Base-by-base conservation (phyloP, 768 basidiomycete genomes). In the Calocera cornea region DNA sequence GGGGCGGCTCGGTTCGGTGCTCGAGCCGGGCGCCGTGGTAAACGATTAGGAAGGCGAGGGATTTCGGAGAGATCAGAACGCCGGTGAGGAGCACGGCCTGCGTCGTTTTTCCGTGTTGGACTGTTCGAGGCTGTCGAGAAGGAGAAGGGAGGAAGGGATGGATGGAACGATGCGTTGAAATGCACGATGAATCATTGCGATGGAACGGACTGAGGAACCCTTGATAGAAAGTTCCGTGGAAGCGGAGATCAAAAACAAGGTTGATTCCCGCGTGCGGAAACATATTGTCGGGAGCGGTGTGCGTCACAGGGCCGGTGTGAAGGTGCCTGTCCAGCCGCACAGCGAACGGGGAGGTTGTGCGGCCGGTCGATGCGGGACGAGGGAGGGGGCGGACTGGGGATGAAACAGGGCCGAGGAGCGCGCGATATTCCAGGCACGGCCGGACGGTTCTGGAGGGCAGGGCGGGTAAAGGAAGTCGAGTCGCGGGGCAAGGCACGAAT, bases 171-270 rank as follows among this genome's bases (percentile, higher is more conserved):
- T 60, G 31, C 14, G 49, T 60, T 31, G 10, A 60, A 8, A 60
- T 60, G 54, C 19, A 47, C 19, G 44, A 60, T 60, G 54, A 33
- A 33, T 47, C 44, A 7, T 19, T 47, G 54, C 16, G 24, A 47
- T 47, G 44, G 44, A 47, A 47, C 7, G 44, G 31, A 16, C 24
- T 29, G 27, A 60, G 24, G 54, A 33, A 33, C 14, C 27, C 14
- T 60, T 60, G 54, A 60, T 60, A 33, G 54, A 60, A 60, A 60
- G 54, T 60, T 60, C 54, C 54, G 54, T 60, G 54, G 54, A 60
- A 60, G 54, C 54, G 54, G 54, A 33, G 54, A 33, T 33, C 54
- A 60, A 60, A 60, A 60, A 60, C 16, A 60, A 60, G 54, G 2
- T 33, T 5, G 7, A 60, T 60, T 2, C 31, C 44, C 7, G 19